phyloP scores from a whole-genome alignment of 495 filamentous ascomycete species.

The Hypoxylon rickii region DNA sequence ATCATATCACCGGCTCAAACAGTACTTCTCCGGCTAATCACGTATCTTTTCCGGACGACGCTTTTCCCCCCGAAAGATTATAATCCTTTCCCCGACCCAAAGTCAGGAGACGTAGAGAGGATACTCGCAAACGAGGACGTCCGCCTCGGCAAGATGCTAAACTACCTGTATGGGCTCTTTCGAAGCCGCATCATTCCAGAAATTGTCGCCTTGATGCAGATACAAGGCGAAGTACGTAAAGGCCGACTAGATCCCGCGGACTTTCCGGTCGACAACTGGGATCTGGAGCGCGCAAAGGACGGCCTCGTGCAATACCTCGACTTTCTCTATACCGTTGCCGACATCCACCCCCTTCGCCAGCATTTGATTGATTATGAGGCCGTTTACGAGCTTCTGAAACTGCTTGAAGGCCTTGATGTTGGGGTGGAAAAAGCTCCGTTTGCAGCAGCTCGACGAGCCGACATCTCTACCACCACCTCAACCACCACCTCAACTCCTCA shows the following conservation, averaged over 20 bases:
- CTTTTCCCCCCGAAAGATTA: constrained; percentile 55
- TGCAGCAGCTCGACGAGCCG: constrained; percentile 42
- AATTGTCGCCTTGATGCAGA: constrained; percentile 87
- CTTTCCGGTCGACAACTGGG: constrained; percentile 93
- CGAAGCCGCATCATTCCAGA: constrained; percentile 89
- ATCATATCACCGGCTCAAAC: constrained; percentile 94
- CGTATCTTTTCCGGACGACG: constrained; percentile 74
- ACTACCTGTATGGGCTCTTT: constrained; percentile 90
- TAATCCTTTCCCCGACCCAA: constrained; percentile 55
- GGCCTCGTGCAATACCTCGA: constrained; percentile 92
- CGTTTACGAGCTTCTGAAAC: constrained; percentile 77
- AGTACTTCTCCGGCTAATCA: constrained; percentile 85
- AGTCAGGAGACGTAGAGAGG: constrained; percentile 43
- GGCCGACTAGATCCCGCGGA: constrained; percentile 60
- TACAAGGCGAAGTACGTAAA: constrained; percentile 83
- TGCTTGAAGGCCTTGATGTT: constrained; percentile 83
- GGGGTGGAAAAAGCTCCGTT: constrained; percentile 77
- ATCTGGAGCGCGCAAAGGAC: constrained; percentile 86
- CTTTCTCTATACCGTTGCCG: constrained; percentile 88
- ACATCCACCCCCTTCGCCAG: constrained; percentile 59
- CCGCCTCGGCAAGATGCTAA: constrained; percentile 65
- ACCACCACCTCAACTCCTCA: constrained; percentile 40
- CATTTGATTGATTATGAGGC: constrained; percentile 89
- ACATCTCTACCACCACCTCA: constrained; percentile 33
- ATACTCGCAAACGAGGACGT: constrained; percentile 45